phyloP scores from a whole-genome alignment of 345 rosid genomes.

The Bruguiera gymnorhiza region DNA sequence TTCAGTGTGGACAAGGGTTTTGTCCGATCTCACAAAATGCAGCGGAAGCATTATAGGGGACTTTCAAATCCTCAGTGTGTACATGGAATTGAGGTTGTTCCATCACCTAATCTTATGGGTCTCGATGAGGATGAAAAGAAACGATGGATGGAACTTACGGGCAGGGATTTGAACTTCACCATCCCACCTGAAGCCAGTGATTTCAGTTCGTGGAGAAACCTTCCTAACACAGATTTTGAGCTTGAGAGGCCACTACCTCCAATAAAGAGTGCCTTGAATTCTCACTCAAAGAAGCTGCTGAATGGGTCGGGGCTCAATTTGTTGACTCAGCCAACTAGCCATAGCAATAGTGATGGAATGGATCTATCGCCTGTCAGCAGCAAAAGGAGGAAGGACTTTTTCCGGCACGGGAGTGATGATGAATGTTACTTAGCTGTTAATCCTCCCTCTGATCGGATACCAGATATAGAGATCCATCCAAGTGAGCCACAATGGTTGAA shows the following conservation, averaged over 20 bases:
- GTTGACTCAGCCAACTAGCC: constrained; percentile 21
- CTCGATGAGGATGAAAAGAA: constrained; percentile 29
- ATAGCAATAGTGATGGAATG: constrained; percentile 17
- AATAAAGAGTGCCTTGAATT: constrained; percentile 9
- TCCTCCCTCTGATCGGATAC: constrained; percentile 15
- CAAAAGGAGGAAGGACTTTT: constrained; percentile 30
- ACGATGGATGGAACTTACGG: constrained; percentile 30
- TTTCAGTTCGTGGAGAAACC: constrained; percentile 24
- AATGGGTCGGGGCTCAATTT: constrained; percentile 29
- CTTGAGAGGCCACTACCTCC: constrained; percentile 23
- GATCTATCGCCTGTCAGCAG: constrained; percentile 21
- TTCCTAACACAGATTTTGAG: constrained; percentile 31
- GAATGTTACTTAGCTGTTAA: constrained; percentile 21
- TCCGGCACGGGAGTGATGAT: constrained; percentile 21
- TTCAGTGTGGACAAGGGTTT: constrained; percentile 18
- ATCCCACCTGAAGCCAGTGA: constrained; percentile 26
- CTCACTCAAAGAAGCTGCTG: constrained; percentile 25
- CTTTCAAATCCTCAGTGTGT: constrained; percentile 26
- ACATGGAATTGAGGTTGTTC: constrained; percentile 24
- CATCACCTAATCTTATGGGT: constrained; percentile 18
- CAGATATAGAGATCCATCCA: constrained; percentile 20
- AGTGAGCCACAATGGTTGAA: constrained; percentile 21
- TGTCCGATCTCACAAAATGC: constrained; percentile 24
- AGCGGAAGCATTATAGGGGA: constrained; percentile 22
- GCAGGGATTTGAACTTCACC: constrained; percentile 20